These are phyloP conservation scores for Uronychia binucleata DNA, from an alignment of 73 alveolate genomes.

Conservation along the genomic window DNA sequence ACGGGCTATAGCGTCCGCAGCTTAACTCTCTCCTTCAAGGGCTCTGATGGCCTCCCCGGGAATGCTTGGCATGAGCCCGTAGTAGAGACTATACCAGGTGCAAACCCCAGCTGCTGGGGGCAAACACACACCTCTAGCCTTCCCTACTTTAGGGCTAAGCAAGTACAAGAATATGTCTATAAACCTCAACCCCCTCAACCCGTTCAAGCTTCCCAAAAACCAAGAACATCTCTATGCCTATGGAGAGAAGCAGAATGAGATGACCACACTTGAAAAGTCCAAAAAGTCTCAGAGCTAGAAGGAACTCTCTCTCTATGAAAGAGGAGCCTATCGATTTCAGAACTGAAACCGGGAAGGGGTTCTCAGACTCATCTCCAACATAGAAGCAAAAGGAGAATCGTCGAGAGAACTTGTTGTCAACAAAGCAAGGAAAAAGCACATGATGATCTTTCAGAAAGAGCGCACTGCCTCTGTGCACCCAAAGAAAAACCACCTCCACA, in stretches of 20 bases:
- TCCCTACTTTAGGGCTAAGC: conserved; percentile 5
- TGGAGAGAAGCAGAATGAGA: not conserved
- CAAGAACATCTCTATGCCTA: not conserved
- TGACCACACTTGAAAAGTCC: not conserved
- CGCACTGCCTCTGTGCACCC: not conserved
- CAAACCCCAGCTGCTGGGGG: not conserved
- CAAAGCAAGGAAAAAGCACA: not conserved
- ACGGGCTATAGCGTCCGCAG: not conserved
- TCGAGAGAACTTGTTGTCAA: not conserved
- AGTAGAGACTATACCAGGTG: not conserved
- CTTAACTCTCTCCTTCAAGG: not conserved
- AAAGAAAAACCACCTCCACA: not conserved
- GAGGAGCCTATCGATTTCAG: not conserved
- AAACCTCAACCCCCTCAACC: conserved; percentile 13
- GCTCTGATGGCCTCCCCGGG: not conserved
- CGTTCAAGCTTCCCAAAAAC: not conserved
- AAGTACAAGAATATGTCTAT: conserved; percentile 1
- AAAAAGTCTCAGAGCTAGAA: not conserved
- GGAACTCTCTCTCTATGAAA: not conserved
- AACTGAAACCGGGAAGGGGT: not conserved
- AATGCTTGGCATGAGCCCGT: not conserved
- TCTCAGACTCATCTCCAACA: not conserved
- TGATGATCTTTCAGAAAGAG: not conserved
- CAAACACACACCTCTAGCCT: not conserved
- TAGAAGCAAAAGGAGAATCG: not conserved